These are phyloP conservation scores for Proliferodiscus dingleyae DNA, from an alignment of 2,329 filamentous ascomycete species.

Conservation along the genomic window DNA sequence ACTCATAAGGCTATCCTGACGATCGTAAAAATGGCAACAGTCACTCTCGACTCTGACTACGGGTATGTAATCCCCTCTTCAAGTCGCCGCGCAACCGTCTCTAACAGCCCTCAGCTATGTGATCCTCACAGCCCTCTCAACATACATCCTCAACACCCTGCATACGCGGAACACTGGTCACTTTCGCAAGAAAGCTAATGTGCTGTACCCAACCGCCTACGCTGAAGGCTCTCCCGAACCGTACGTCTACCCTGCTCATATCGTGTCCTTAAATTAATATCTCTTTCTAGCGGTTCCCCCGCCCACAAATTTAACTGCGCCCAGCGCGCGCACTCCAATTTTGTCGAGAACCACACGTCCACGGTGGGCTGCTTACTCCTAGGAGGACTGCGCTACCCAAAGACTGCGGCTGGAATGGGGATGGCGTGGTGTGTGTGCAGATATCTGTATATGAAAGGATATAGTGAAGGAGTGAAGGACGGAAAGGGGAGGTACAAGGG, in stretches of 20 bases:
- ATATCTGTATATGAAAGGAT: conserved; percentile 51
- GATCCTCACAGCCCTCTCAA: conserved; percentile 51
- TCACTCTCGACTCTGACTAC: conserved; percentile 28
- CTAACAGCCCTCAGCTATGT: conserved; percentile 60
- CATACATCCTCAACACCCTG: conserved; percentile 52
- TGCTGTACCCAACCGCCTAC: conserved; percentile 55
- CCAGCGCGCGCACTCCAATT: conserved; percentile 60
- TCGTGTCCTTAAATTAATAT: too few relatives aligned
- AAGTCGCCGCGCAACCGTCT: too few relatives aligned
- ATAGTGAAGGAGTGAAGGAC: conserved; percentile 16
- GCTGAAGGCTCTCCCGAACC: conserved; percentile 26
- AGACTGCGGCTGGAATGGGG: conserved; percentile 45
- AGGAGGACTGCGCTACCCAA: conserved; percentile 51
- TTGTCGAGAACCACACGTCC: conserved; percentile 54
- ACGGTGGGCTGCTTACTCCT: conserved; percentile 50
- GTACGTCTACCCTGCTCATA: too few relatives aligned
- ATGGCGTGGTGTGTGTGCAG: conserved; percentile 49
- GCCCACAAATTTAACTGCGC: conserved; percentile 56
- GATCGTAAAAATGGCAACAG: conserved; percentile 25
- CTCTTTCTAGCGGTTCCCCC: not conserved
- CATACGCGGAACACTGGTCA: conserved; percentile 45
- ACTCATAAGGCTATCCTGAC: not conserved
- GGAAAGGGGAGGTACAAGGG: conserved; percentile 29
- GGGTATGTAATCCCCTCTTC: conserved; percentile 22
- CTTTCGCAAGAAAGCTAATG: conserved; percentile 47